A percentile compares a stretch with the other conserved stretches of the same genome.
Evolutionary conservation across 2,329 filamentous ascomycete species (phyloP).

Genomic region (Chaetomium sp.): DNA sequence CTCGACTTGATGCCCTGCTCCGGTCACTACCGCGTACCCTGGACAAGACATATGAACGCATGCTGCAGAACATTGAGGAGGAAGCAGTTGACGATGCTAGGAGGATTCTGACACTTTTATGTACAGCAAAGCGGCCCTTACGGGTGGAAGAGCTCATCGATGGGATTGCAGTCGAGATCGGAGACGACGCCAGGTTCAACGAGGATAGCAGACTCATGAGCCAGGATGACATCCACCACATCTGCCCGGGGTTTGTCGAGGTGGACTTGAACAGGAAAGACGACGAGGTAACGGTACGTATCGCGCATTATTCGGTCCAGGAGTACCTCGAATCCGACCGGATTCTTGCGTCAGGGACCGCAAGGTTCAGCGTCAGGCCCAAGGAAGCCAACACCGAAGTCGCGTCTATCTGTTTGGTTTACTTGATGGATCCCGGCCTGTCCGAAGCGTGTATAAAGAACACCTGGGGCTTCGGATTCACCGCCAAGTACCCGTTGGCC

Average conservation of each 20-base stretch:
- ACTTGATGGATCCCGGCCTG: slow-evolving; percentile 19
- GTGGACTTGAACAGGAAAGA: neutral
- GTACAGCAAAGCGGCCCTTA: slow-evolving; percentile 23
- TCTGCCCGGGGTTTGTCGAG: slow-evolving; percentile 28
- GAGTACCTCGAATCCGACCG: slow-evolving; percentile 28
- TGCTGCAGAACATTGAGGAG: slow-evolving; percentile 34
- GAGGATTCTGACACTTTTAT: slow-evolving; percentile 23
- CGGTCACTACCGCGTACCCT: slow-evolving; percentile 39
- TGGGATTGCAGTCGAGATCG: slow-evolving; percentile 28
- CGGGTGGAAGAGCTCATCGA: slow-evolving; percentile 27
- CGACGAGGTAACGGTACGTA: slow-evolving; percentile 14
- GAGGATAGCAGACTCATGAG: slow-evolving; percentile 19
- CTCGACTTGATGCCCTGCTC: slow-evolving; percentile 37
- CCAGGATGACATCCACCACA: slow-evolving; percentile 21
- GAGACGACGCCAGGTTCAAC: slow-evolving; percentile 25
- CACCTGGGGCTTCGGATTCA: neutral
- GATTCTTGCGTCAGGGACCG: neutral
- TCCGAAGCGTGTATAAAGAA: neutral
- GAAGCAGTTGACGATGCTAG: slow-evolving; percentile 24
- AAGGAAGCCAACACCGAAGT: slow-evolving; percentile 23
- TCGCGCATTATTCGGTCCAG: slow-evolving; percentile 29
- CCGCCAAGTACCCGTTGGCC: neutral
- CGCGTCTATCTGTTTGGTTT: slow-evolving; percentile 26
- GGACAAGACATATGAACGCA: slow-evolving; percentile 29
- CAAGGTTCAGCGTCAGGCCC: slow-evolving; percentile 16